A percentile compares a stretch with the other conserved stretches of the same genome.
These are phyloP conservation scores for Sphenostylis stenocarpa DNA, from an alignment of 306 rosid species.

Conservation along the genomic window DNA sequence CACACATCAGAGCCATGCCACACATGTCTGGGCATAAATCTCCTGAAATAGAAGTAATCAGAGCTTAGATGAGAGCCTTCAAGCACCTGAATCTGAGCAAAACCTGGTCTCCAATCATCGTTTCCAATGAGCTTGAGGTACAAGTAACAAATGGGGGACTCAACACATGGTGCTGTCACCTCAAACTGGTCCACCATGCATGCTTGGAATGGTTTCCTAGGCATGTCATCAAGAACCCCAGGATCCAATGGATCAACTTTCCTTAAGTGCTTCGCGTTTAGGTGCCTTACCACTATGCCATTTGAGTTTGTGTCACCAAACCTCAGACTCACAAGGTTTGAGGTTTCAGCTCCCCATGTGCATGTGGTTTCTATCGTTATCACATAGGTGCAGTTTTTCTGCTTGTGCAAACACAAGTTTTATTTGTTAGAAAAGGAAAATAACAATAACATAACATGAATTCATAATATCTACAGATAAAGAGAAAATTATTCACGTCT, in stretches of 20 bases:
- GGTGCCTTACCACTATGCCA: conserved; percentile 55
- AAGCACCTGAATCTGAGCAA: conserved; percentile 50
- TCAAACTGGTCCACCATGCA: conserved; percentile 74
- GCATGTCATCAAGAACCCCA: conserved; percentile 56
- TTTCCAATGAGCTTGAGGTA: conserved; percentile 63
- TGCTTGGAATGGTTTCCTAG: conserved; percentile 77
- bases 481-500: no score
- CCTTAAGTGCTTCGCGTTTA: conserved; percentile 61
- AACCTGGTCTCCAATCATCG: conserved; percentile 89
- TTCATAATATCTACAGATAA: no score
- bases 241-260: conserved; percentile 64
- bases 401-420: neutral
- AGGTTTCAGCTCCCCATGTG: conserved; percentile 77
- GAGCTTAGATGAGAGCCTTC: conserved; percentile 58
- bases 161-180: conserved; percentile 60
- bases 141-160: conserved; percentile 65
- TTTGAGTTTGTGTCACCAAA: conserved; percentile 75
- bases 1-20: conserved; percentile 84
- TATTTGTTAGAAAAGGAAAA: neutral
- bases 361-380: conserved; percentile 75
- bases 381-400: conserved; percentile 64
- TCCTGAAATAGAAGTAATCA: conserved; percentile 56
- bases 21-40: conserved; percentile 62
- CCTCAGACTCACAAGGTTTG: conserved; percentile 64
- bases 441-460: neutral